phyloP scores from a whole-genome alignment of 257 asterid genomes.

The Solanum piurae region DNA sequence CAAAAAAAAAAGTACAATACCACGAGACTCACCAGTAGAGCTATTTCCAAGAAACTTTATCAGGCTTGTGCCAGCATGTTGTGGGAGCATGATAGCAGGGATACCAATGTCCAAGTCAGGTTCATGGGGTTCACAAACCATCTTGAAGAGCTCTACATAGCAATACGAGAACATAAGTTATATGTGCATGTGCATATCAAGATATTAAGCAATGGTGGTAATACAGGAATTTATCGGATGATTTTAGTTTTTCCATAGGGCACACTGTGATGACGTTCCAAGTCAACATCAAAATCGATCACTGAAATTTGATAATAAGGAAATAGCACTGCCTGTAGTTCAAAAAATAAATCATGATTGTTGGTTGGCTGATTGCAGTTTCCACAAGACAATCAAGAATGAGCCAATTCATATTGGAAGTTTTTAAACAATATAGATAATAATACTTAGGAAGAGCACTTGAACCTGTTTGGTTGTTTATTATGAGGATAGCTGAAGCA shows the following conservation, averaged over 20 bases:
- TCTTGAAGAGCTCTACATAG: slow-evolving; percentile 86
- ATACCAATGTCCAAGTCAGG: slow-evolving; percentile 52
- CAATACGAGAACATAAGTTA: background rate
- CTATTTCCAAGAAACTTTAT: slow-evolving; percentile 29
- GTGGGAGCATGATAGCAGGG: slow-evolving; percentile 92
- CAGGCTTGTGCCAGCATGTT: slow-evolving; percentile 72
- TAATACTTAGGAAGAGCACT: background rate
- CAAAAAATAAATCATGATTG: background rate
- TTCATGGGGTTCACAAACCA: slow-evolving; percentile 89
- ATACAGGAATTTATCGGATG: background rate
- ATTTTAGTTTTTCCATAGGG: background rate
- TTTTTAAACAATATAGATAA: background rate
- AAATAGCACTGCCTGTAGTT: background rate
- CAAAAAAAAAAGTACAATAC: background rate
- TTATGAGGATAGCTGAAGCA: slow-evolving; percentile 77
- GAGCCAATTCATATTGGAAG: background rate
- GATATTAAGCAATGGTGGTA: background rate
- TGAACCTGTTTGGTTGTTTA: slow-evolving; percentile 69
- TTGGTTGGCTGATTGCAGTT: background rate
- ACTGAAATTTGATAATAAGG: background rate
- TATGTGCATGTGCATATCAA: background rate
- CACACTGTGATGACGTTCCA: background rate
- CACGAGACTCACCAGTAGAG: slow-evolving; percentile 46
- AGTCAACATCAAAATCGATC: background rate
- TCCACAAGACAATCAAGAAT: background rate